Conservation (phyloP, 352 stramenopile genomes). For the Phytopythium cucurbitacearum region DNA sequence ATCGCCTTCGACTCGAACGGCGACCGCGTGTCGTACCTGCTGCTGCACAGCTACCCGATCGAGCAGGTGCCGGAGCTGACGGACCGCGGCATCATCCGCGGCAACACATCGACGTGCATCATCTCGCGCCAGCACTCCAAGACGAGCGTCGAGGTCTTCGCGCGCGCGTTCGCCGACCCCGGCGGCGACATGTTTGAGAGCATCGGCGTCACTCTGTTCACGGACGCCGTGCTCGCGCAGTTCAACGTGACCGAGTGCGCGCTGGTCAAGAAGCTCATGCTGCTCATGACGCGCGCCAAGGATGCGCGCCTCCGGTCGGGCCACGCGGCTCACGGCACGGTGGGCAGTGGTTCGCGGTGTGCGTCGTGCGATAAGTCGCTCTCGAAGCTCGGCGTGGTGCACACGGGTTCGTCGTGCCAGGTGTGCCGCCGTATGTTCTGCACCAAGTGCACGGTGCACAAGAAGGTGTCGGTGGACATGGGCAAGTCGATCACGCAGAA, state of each 20-base stretch:
- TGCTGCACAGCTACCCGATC: conserved; percentile 34
- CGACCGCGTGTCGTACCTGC: conserved; percentile 16
- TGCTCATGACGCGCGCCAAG: conserved; percentile 28
- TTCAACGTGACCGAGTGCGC: conserved; percentile 46
- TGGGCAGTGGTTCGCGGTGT: conserved; percentile 9
- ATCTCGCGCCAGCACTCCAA: conserved; percentile 25
- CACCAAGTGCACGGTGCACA: conserved; percentile 48
- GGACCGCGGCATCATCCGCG: conserved; percentile 30
- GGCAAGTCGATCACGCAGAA: conserved; percentile 36
- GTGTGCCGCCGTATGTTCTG: conserved; percentile 42
- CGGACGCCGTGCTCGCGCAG: conserved; percentile 28
- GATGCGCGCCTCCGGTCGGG: conserved; percentile 7
- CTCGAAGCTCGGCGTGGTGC: conserved; percentile 30
- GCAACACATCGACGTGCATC: conserved; percentile 34
- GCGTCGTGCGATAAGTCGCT: conserved; percentile 29
- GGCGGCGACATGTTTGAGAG: conserved; percentile 29
- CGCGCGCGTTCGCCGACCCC: conserved; percentile 38
- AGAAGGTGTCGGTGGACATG: conserved; percentile 30
- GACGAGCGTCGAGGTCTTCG: conserved; percentile 39
- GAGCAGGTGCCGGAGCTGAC: conserved; percentile 25
- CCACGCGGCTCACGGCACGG: conserved; percentile 16
- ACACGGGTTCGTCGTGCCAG: conserved; percentile 26
- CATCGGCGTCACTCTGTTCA: conserved; percentile 30
- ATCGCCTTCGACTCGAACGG: conserved; percentile 23
- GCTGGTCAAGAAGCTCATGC: conserved; percentile 65